Evolutionary conservation across 305 asterid genomes (phyloP), one percentile per base, ranked within the genome.

Genomic region (Petunia hybrid): DNA sequence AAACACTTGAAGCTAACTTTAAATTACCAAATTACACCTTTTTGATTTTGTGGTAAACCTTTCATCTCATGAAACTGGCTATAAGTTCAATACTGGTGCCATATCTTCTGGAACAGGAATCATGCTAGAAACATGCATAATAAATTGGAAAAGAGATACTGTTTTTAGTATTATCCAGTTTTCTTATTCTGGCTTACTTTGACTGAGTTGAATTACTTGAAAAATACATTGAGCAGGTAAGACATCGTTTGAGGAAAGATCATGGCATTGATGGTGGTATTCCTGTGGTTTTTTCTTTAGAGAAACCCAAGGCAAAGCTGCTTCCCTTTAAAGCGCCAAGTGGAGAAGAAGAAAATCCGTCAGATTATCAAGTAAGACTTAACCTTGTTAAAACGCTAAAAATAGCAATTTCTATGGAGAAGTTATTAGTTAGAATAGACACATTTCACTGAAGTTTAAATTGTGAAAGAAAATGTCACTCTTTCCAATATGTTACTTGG

Each of bases 201-300:
- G 16, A 31, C 10, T 69, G 68, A 68, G 46, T 73, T 65, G 83
- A 82, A 77, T 85, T 85, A 86, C 86, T 75, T 81, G 71, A 63
- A 77, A 57, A 67, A 80, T 68, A 48, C 80, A 36, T 51, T 83
- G 85, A 81, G 82, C 93, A 95, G 99, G 97, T 95, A 71, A 91
- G 99, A 85, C 89, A 92, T 83, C 97, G 98, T 62, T 82, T 95
- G 85, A 92, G 87, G 88, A 94, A 89, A 88, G 92, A 92, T 67
- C 77, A 91, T 76, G 97, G 98, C 77, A 95, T 95, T 89, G 98
- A 95, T 76, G 95, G 99, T 68, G 98, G 99, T 81, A 91, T 95
- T 87, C 98, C 99, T 77, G 93, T 95, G 81, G 98, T 95, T 80
- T 95, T 95, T 87, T 95, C 98, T 22, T 84, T 93, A 66, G 99